Evolutionary conservation across 169 alveolate species (phyloP).

Genomic region (Plasmodium gallinaceum): DNA sequence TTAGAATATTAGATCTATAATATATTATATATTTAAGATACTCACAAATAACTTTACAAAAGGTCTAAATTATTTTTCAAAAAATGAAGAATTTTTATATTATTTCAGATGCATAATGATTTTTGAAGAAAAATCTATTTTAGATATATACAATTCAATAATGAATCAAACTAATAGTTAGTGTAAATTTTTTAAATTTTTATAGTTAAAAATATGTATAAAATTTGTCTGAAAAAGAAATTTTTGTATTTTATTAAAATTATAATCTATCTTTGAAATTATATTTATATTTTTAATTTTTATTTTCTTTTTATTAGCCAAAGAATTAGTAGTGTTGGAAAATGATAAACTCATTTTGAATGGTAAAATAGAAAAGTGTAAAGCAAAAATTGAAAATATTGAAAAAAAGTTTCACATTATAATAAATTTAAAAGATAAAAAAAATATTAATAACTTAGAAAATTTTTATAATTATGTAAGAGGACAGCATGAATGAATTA

Average conservation of each 20-base stretch:
- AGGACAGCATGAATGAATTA: background rate
- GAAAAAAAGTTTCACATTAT: slow-evolving; percentile 11
- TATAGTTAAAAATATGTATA: no score
- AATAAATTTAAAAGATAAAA: slow-evolving; percentile 8
- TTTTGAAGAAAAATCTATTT: slow-evolving; percentile 30
- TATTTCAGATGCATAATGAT: slow-evolving; percentile 23
- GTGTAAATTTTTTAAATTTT: no score
- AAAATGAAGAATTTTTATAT: background rate
- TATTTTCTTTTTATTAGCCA: slow-evolving; percentile 10
- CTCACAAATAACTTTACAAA: slow-evolving; percentile 42
- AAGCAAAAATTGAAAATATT: slow-evolving; percentile 23
- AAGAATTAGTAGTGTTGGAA: slow-evolving; percentile 19
- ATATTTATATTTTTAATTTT: no score
- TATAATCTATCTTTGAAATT: no score
- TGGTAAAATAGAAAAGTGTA: slow-evolving; percentile 8
- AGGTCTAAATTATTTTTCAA: slow-evolving; percentile 16
- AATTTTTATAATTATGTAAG: slow-evolving; percentile 24
- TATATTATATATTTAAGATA: slow-evolving; percentile 21
- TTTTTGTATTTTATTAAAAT: no score
- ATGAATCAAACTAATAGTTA: slow-evolving; percentile 10
- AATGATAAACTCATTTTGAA: slow-evolving; percentile 10
- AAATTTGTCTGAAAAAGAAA: no score
- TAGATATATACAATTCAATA: slow-evolving; percentile 25
- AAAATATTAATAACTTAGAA: slow-evolving; percentile 34
- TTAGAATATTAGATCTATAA: slow-evolving; percentile 20